These are phyloP conservation scores for Saprolegnia parasitica DNA, from an alignment of 352 stramenopile species.

Conservation along the genomic window DNA sequence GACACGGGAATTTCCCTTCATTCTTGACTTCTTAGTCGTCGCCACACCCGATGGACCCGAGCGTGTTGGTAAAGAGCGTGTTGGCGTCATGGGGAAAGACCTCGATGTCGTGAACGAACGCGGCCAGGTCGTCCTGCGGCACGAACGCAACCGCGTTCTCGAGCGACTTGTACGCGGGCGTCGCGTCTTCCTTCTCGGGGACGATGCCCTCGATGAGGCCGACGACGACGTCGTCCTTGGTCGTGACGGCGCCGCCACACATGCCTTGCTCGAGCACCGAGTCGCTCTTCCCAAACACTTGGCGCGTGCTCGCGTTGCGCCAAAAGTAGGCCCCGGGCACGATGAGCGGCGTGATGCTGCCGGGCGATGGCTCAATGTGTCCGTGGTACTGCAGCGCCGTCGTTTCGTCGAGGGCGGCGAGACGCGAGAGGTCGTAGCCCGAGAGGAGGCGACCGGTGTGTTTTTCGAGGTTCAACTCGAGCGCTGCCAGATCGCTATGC, in stretches of 20 bases:
- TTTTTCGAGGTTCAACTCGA: background rate
- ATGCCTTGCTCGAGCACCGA: constrained; percentile 75
- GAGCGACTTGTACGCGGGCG: constrained; percentile 47
- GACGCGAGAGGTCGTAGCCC: constrained; percentile 1
- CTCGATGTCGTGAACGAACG: constrained; percentile 42
- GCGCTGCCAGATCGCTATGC: constrained; percentile 18
- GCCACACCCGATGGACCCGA: background rate
- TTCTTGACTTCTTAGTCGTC: constrained; percentile 3
- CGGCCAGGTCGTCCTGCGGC: constrained; percentile 41
- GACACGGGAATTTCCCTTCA: no score
- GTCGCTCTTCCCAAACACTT: constrained; percentile 71
- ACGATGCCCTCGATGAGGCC: constrained; percentile 79
- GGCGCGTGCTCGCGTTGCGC: constrained; percentile 46
- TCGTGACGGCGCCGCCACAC: constrained; percentile 67
- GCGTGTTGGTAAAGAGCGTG: constrained; percentile 39
- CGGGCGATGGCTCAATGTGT: constrained; percentile 8
- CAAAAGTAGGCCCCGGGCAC: constrained; percentile 53
- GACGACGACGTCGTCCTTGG: constrained; percentile 42
- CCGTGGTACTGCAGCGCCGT: constrained; percentile 5
- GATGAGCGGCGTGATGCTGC: background rate
- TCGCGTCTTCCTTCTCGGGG: constrained; percentile 33
- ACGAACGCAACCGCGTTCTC: constrained; percentile 70
- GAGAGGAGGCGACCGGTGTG: background rate
- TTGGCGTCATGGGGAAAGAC: constrained; percentile 4
- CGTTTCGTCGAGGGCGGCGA: background rate